A percentile compares a stretch with the other conserved stretches of the same genome.
Evolutionary conservation across 2,329 filamentous ascomycete species (phyloP).

Genomic region (Cyphellophora attinorum): DNA sequence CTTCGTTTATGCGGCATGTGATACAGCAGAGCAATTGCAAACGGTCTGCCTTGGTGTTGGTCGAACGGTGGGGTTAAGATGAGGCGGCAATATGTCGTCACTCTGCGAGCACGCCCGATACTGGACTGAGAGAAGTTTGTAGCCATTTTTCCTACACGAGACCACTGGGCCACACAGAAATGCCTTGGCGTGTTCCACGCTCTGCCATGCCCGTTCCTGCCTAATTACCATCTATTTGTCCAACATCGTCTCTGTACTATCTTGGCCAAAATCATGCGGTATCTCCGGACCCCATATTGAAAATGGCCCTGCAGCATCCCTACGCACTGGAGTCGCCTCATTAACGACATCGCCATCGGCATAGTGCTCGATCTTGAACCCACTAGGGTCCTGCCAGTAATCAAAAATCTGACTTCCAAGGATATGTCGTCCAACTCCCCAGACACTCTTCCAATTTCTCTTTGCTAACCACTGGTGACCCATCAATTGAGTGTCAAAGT

Average conservation of each 20-base stretch:
- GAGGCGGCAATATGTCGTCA: too few relatives aligned
- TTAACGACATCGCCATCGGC: conserved; percentile 52
- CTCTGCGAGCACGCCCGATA: too few relatives aligned
- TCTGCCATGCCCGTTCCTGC: too few relatives aligned
- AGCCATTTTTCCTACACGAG: too few relatives aligned
- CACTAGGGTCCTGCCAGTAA: conserved; percentile 55
- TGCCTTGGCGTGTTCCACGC: too few relatives aligned
- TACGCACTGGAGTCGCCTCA: conserved; percentile 21
- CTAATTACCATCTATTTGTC: too few relatives aligned
- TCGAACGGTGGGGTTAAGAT: too few relatives aligned
- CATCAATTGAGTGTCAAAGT: conserved; percentile 60
- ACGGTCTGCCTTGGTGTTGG: too few relatives aligned
- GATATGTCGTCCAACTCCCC: conserved; percentile 62
- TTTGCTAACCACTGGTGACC: conserved; percentile 59
- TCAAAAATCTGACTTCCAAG: conserved; percentile 64
- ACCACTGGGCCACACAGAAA: too few relatives aligned
- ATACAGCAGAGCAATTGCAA: conserved; percentile 17
- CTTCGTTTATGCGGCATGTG: conserved; percentile 24
- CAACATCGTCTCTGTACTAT: conserved; percentile 4
- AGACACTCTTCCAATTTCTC: conserved; percentile 54
- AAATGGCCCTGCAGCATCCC: conserved; percentile 20
- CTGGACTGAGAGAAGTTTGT: too few relatives aligned
- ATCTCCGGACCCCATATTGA: conserved; percentile 26
- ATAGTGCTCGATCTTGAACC: conserved; percentile 60
- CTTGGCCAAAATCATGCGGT: conserved; percentile 18